Percentiles rank a stretch among this genome's conserved stretches.
Conservation (phyloP, 2,329 filamentous ascomycete species). For the Talaromyces sp. region DNA sequence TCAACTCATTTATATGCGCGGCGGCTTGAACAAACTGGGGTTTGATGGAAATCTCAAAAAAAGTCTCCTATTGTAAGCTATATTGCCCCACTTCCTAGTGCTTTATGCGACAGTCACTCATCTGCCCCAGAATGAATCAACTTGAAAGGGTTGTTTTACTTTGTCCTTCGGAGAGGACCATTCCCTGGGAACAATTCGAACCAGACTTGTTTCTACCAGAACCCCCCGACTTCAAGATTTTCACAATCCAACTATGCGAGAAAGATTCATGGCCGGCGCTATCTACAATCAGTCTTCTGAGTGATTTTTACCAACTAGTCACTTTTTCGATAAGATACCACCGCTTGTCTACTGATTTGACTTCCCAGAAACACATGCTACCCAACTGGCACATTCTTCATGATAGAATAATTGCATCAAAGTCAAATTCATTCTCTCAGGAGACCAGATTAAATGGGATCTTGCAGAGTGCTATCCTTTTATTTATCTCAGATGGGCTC, state of each 20-base stretch:
- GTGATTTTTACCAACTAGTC: conserved; percentile 8
- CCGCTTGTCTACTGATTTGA: neutral
- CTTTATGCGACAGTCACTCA: neutral
- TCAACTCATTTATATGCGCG: conserved; percentile 7
- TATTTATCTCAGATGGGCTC: conserved; percentile 1
- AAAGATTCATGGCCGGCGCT: neutral
- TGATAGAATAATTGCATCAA: neutral
- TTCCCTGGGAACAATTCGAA: neutral
- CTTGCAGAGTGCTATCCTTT: neutral
- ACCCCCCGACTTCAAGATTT: conserved; percentile 5
- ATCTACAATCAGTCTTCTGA: conserved; percentile 1
- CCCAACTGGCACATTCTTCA: conserved; percentile 6
- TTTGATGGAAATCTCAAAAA: conserved; percentile 13
- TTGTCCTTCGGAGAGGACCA: neutral
- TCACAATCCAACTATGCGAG: conserved; percentile 6
- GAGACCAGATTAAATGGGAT: conserved; percentile 2
- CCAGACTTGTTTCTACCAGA: neutral
- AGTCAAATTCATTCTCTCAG: neutral
- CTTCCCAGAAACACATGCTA: neutral
- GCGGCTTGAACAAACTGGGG: conserved; percentile 11
- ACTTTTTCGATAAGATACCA: conserved; percentile 1
- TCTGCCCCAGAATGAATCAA: neutral
- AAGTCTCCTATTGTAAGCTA: conserved; percentile 8
- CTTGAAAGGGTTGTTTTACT: neutral
- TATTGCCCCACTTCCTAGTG: neutral